Conservation (phyloP, 2,329 filamentous ascomycete species). For the Purpureocillium lavendulum region DNA sequence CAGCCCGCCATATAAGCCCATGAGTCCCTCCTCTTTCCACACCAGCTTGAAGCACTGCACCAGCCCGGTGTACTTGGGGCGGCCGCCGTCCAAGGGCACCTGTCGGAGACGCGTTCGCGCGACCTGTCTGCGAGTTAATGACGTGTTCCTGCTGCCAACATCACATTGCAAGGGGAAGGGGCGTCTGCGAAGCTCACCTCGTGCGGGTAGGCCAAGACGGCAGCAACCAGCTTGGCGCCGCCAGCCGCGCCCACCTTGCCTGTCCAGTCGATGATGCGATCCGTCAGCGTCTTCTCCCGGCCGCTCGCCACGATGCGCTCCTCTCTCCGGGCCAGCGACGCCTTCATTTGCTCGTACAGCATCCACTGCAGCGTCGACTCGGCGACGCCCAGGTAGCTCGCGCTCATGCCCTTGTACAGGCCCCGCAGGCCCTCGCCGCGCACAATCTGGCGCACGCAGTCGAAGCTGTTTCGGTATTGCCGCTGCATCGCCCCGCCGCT, state of each 20-base stretch:
- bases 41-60: slow-evolving; percentile 83
- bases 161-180: background rate
- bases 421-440: slow-evolving; percentile 72
- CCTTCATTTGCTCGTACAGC: slow-evolving; percentile 88
- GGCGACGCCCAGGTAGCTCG: slow-evolving; percentile 82
- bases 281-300: slow-evolving; percentile 59
- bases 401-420: slow-evolving; percentile 83
- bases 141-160: too few species aligned
- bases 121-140: slow-evolving; percentile 38
- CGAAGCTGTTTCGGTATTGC: slow-evolving; percentile 78
- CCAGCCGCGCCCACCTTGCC: slow-evolving; percentile 75
- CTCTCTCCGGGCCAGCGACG: slow-evolving; percentile 57
- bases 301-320: slow-evolving; percentile 48
- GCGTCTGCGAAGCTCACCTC: slow-evolving; percentile 51
- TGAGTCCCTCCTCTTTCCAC: slow-evolving; percentile 80
- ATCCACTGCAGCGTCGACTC: slow-evolving; percentile 93
- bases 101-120: slow-evolving; percentile 78
- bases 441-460: slow-evolving; percentile 78
- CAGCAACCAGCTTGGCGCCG: slow-evolving; percentile 76
- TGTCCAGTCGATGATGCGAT: slow-evolving; percentile 67
- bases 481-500: slow-evolving; percentile 46
- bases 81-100: slow-evolving; percentile 63
- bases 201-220: slow-evolving; percentile 82
- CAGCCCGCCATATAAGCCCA: slow-evolving; percentile 80
- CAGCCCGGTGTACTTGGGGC: slow-evolving; percentile 80